Percentiles rank a stretch among this genome's conserved stretches.
Evolutionary conservation across 805 yeast genomes (phyloP).

Genomic region (Saccharomyces kudriavzevii): DNA sequence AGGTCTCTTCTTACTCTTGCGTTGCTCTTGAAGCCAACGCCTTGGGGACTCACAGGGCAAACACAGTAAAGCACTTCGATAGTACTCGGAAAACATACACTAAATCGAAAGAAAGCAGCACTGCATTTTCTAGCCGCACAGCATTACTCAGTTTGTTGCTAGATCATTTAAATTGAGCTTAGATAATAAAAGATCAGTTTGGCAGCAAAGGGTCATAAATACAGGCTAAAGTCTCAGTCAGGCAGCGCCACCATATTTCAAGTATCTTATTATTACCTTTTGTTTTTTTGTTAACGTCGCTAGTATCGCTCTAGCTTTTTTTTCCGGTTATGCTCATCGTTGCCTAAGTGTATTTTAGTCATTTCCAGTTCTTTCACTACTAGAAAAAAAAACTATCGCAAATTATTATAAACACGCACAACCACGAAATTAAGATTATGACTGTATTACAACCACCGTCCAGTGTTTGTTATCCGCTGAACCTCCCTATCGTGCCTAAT

Average conservation of each 20-base stretch:
- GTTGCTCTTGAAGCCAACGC: background rate
- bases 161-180: background rate
- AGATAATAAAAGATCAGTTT: background rate
- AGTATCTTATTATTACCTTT: background rate
- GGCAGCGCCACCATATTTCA: background rate
- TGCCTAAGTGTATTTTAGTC: background rate
- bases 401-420: background rate
- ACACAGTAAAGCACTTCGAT: background rate
- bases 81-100: background rate
- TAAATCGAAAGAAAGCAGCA: background rate
- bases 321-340: background rate
- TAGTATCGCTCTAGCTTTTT: background rate
- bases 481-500: conserved; percentile 35
- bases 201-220: background rate
- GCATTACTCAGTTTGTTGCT: background rate
- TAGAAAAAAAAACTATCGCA: background rate
- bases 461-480: conserved; percentile 49
- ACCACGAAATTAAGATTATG: conserved; percentile 33
- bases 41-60: background rate
- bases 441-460: conserved; percentile 57
- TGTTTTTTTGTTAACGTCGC: background rate
- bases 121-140: background rate
- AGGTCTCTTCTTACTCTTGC: background rate
- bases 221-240: background rate
- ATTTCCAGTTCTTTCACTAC: background rate